These are phyloP conservation scores for Wakefieldia striispora DNA, from an alignment of 768 basidiomycete genomes.

Conservation along the genomic window DNA sequence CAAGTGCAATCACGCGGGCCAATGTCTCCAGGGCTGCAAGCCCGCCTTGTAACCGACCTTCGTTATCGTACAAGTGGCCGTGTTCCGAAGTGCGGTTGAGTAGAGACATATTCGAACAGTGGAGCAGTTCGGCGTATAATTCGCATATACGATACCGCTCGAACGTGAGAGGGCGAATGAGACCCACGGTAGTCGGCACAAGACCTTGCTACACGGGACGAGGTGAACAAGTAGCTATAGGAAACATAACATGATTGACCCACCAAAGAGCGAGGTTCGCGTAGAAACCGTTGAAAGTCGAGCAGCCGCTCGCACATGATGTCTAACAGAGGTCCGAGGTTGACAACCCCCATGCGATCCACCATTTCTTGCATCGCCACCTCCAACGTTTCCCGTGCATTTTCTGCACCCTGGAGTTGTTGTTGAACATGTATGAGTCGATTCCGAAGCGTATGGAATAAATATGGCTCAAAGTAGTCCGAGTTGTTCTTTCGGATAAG, in stretches of 20 bases:
- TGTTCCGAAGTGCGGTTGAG: conserved; percentile 77
- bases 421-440: conserved; percentile 87
- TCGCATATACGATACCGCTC: conserved; percentile 97
- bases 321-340: conserved; percentile 79
- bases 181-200: conserved; percentile 71
- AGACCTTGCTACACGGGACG: conserved; percentile 51
- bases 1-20: conserved; percentile 76
- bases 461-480: conserved; percentile 96
- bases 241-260: conserved; percentile 25
- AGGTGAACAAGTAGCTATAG: conserved; percentile 13
- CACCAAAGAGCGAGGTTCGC: conserved; percentile 75
- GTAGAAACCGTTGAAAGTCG: conserved; percentile 67
- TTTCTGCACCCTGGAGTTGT: conserved; percentile 52
- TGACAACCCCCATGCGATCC: conserved; percentile 84
- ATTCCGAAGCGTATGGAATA: conserved; percentile 92
- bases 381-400: conserved; percentile 66
- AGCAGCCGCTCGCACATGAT: conserved; percentile 67
- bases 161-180: conserved; percentile 78
- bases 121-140: conserved; percentile 92
- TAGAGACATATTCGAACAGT: conserved; percentile 97
- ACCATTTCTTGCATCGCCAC: conserved; percentile 78
- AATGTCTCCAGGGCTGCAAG: conserved; percentile 81
- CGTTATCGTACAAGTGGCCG: conserved; percentile 70
- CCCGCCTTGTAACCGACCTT: conserved; percentile 88
- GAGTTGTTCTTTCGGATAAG: conserved; percentile 97